Evolutionary conservation across 1,139 yeast genomes (phyloP), one percentile per base, ranked within the genome.

Genomic region (Suhomyces panamericanus): DNA sequence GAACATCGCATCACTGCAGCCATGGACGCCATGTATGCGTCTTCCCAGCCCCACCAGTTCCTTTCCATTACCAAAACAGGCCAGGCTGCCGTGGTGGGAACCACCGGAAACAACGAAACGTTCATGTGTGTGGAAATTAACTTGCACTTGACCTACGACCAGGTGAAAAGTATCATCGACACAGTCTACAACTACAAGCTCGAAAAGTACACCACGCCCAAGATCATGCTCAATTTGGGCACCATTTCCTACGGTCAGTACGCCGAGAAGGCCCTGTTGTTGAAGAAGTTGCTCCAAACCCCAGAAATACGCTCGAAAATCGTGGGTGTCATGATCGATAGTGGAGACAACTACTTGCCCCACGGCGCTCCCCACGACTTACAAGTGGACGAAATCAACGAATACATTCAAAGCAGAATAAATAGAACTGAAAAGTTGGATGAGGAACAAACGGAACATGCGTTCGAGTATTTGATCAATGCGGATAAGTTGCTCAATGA

Each of bases 51-150:
- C 5, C 80, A 75, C 55, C 70, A 68, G 46, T 75, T 72, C 49
- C 57, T 75, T 28, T 71, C 77, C 0, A 64, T 75, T 11, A 69
- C 75, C 34, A 73, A 74, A 49, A 50, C 62, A 29, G 80, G 80
- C 4, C 66, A 69, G 1, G 77, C 70, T 4, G 70, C 77, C 0
- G 73, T 70, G 12, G 72, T 73, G 24, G 75, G 76, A 11, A 74
- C 80, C 1, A 55, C 60, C 2, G 80, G 80, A 2, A 75, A 75
- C 51, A 57, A 58, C 9, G 79, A 75, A 39, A 70, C 79, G 0
- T 75, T 74, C 52, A 51, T 73, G n/a, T 57, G 72, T 5, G 46
- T 73, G 24, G 61, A 62, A 42, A 47, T 63, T 15, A 59, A 57
- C 35, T 39, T 49, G n/a, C 49, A 57, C 27, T 32, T 58, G 22